Evolutionary conservation across 257 asterid species (phyloP).

Genomic region (Nicotiana paniculata): DNA sequence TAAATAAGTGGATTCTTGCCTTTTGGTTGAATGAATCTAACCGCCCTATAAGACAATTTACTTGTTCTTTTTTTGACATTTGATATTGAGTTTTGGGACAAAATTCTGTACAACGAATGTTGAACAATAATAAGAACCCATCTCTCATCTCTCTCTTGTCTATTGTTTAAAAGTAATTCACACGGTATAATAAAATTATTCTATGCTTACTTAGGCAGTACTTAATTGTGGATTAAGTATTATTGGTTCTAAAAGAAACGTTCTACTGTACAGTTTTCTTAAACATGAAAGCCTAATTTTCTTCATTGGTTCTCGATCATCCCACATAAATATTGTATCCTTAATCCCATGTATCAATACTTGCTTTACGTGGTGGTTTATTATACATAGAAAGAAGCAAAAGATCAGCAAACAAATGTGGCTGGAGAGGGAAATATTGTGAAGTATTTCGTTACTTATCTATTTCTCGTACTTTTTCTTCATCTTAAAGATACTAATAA

Average conservation of each 20-base stretch:
- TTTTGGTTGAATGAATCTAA: slow-evolving; percentile 7
- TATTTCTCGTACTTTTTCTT: too few relatives aligned
- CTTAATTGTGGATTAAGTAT: neutral
- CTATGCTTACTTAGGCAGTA: neutral
- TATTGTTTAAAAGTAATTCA: neutral
- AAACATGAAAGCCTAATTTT: neutral
- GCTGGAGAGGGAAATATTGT: too few relatives aligned
- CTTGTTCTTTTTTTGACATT: neutral
- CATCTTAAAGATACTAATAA: too few relatives aligned
- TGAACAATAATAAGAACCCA: neutral
- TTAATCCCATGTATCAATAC: too few relatives aligned
- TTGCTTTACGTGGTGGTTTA: too few relatives aligned
- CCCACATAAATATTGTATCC: too few relatives aligned
- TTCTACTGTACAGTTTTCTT: neutral
- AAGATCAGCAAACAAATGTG: too few relatives aligned
- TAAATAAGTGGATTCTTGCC: neutral
- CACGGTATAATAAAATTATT: neutral
- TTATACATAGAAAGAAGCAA: too few relatives aligned
- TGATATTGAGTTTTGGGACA: neutral
- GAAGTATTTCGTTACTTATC: too few relatives aligned
- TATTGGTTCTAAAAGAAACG: neutral
- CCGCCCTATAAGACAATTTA: neutral
- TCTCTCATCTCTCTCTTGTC: neutral
- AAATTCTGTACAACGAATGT: slow-evolving; percentile 5
- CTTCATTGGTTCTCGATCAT: neutral